Percentiles rank a stretch among this genome's conserved stretches.
Evolutionary conservation across 2,329 filamentous ascomycete genomes (phyloP).

Genomic region (Neofusicoccum umdonicola): DNA sequence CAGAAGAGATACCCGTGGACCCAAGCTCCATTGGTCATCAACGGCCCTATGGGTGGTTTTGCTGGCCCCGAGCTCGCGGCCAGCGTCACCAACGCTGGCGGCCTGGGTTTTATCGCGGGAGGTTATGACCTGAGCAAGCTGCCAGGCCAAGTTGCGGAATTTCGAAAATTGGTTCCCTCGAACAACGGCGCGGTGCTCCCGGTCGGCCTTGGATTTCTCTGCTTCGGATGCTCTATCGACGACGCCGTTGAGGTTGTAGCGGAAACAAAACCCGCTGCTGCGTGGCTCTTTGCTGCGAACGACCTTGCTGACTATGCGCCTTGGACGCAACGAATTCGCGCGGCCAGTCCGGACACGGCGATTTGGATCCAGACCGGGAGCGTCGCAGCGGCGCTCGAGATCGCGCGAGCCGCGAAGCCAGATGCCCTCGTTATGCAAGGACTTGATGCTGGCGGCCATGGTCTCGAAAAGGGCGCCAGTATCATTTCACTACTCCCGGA

Average conservation of each 20-base stretch:
- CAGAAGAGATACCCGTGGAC: conserved; percentile 5
- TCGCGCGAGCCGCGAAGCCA: conserved; percentile 44
- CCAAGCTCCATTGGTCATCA: background rate
- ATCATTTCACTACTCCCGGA: conserved; percentile 59
- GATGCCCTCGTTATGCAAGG: conserved; percentile 64
- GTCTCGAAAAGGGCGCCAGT: conserved; percentile 53
- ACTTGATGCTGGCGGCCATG: conserved; percentile 63
- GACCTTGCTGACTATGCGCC: conserved; percentile 34
- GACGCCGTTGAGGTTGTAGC: conserved; percentile 51
- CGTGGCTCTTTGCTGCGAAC: conserved; percentile 67
- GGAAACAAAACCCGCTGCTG: conserved; percentile 55
- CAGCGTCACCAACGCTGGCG: conserved; percentile 7
- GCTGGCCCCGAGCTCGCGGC: background rate
- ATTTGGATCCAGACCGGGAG: conserved; percentile 63
- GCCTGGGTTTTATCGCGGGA: conserved; percentile 3
- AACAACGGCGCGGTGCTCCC: conserved; percentile 37
- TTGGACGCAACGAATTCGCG: conserved; percentile 28
- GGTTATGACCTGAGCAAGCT: background rate
- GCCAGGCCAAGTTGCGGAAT: background rate
- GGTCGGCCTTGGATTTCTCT: conserved; percentile 62
- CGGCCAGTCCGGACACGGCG: conserved; percentile 37
- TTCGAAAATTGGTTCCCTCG: background rate
- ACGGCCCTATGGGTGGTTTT: conserved; percentile 9
- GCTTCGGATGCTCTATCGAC: conserved; percentile 47
- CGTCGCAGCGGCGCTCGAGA: conserved; percentile 53